phyloP scores from a whole-genome alignment of 2,329 filamentous ascomycete species.

The Fusarium abutilonis region DNA sequence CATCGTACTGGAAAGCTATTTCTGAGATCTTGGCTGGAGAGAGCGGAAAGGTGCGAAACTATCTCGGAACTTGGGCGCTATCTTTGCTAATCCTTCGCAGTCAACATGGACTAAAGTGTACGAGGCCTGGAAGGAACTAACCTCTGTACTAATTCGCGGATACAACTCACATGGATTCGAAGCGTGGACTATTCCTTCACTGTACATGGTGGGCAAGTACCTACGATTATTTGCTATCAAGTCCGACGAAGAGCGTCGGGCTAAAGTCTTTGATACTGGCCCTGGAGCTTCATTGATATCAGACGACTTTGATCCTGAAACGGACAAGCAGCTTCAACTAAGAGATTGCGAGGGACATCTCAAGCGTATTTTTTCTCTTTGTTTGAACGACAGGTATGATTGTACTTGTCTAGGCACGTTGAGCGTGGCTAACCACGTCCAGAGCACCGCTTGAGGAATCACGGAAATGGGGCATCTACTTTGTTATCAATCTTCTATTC shows the following conservation, averaged over 20 bases:
- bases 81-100: slow-evolving; percentile 41
- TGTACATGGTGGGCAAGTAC: slow-evolving; percentile 89
- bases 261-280: slow-evolving; percentile 51
- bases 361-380: slow-evolving; percentile 91
- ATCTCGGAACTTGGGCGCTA: neutral
- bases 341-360: slow-evolving; percentile 91
- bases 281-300: slow-evolving; percentile 64
- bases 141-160: slow-evolving; percentile 79
- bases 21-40: slow-evolving; percentile 73
- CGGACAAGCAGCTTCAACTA: slow-evolving; percentile 82
- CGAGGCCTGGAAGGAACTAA: slow-evolving; percentile 86
- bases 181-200: slow-evolving; percentile 90
- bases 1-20: slow-evolving; percentile 83
- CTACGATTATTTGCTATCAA: slow-evolving; percentile 88
- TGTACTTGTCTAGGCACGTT: neutral
- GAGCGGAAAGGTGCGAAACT: slow-evolving; percentile 49
- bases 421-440: slow-evolving; percentile 8
- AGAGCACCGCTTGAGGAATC: slow-evolving; percentile 84
- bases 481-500: slow-evolving; percentile 92
- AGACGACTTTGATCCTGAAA: slow-evolving; percentile 83
- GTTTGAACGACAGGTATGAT: slow-evolving; percentile 83
- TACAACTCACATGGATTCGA: slow-evolving; percentile 81
- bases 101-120: slow-evolving; percentile 86
- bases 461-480: slow-evolving; percentile 98
- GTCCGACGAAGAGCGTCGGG: slow-evolving; percentile 76